phyloP scores from a whole-genome alignment of 2,329 filamentous ascomycete species.

The Didymella sp. region DNA sequence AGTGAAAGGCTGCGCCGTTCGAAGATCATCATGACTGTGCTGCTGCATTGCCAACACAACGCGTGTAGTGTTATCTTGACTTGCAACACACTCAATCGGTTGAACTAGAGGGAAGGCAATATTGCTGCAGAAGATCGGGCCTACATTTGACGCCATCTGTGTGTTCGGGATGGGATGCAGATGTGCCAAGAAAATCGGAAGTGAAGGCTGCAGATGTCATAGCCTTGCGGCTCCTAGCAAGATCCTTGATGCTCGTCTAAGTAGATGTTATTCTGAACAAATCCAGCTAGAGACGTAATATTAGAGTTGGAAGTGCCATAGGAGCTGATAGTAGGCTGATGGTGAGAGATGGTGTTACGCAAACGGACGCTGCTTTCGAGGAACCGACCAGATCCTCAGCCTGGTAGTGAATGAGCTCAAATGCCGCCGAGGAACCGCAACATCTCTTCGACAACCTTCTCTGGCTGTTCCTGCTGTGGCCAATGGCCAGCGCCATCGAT shows the following conservation, averaged over 20 bases:
- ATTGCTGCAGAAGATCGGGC: neutral
- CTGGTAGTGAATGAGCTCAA: constrained; percentile 5
- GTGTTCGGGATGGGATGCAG: neutral
- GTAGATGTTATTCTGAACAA: neutral
- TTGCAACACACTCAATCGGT: neutral
- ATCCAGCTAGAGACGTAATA: neutral
- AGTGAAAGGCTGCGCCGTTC: neutral
- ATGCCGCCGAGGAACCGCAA: constrained; percentile 50
- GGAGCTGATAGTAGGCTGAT: neutral
- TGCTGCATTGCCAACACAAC: constrained; percentile 1
- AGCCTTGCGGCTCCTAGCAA: neutral
- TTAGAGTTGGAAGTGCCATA: neutral
- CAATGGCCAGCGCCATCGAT: constrained; percentile 71
- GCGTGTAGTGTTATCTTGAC: neutral
- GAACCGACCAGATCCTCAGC: neutral
- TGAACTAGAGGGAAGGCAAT: too few species aligned
- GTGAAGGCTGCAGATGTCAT: neutral
- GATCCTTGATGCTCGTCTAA: too few species aligned
- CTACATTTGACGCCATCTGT: neutral
- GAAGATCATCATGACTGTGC: neutral
- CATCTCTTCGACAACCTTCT: constrained; percentile 59
- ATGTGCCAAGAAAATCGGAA: neutral
- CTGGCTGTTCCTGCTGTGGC: constrained; percentile 71
- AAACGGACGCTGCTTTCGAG: neutral
- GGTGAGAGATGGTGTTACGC: constrained; percentile 1